Percentiles rank a stretch among this genome's conserved stretches.
phyloP scores from a whole-genome alignment of 1,284 basidiomycete species.

The Schizophyllum commune region DNA sequence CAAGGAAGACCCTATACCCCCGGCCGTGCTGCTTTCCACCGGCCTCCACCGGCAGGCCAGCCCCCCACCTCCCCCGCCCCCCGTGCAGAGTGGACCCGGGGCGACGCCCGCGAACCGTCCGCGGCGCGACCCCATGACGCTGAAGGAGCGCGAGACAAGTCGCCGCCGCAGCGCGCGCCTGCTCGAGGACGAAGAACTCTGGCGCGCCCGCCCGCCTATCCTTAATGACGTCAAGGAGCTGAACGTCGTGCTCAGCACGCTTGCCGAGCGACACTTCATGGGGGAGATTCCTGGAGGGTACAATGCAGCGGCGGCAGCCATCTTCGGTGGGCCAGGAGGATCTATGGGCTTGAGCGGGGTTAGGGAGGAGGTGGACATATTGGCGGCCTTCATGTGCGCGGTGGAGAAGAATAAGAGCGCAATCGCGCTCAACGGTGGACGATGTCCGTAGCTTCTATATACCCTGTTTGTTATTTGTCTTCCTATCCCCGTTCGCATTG shows the following conservation, averaged over 20 bases:
- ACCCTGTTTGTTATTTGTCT: neutral
- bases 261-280: slow-evolving; percentile 63
- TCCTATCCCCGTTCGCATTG: too few species aligned
- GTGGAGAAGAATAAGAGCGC: slow-evolving; percentile 53
- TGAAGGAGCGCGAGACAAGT: neutral
- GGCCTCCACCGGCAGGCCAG: slow-evolving; percentile 39
- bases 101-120: slow-evolving; percentile 57
- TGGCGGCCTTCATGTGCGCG: slow-evolving; percentile 69
- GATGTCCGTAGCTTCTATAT: slow-evolving; percentile 4
- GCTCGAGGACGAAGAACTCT: slow-evolving; percentile 54
- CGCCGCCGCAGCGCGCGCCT: slow-evolving; percentile 55
- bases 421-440: slow-evolving; percentile 16
- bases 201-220: slow-evolving; percentile 43
- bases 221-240: slow-evolving; percentile 61
- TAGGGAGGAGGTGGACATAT: slow-evolving; percentile 68
- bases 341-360: neutral
- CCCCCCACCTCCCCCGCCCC: slow-evolving; percentile 26
- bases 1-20: slow-evolving; percentile 59
- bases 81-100: neutral
- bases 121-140: slow-evolving; percentile 43
- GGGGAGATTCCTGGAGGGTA: slow-evolving; percentile 36
- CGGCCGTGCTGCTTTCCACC: slow-evolving; percentile 38
- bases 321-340: neutral
- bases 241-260: slow-evolving; percentile 51
- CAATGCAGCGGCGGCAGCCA: neutral